Evolutionary conservation across 768 basidiomycete species (phyloP), one percentile per base, ranked within the genome.

Genomic region (Boletus subparvulus): DNA sequence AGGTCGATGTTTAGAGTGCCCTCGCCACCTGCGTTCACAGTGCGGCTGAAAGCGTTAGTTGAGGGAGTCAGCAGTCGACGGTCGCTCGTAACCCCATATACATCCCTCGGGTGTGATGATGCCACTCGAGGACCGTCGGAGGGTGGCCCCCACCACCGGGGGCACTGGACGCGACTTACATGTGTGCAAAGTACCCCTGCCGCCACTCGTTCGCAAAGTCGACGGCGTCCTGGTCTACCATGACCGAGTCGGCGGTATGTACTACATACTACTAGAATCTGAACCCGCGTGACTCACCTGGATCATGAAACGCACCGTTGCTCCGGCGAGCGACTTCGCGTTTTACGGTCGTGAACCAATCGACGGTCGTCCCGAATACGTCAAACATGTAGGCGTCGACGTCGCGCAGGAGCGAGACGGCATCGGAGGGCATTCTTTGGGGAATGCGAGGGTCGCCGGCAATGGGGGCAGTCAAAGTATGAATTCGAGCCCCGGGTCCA

Each of bases 171-270:
- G 11, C 14, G 30, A 61, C 63, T 37, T 48, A 61, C 69, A 73
- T 56, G 59, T 68, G 53, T 7, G 30, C 32, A 30, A 55, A 61
- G 61, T 87, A 88, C 0, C 79, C 80, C 3, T 62, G 65, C 48
- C 86, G 74, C 85, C 86, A 88, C 59, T 83, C 80, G 41, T 74
- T 64, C 0, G 83, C 79, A 61, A 88, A 85, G 14, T 70, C 74
- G 33, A 14, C 32, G 4, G 69, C 62, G 12, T 66, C 59, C 32
- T 60, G 61, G 37, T 60, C 70, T 70, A 39, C 21, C 17, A 3
- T 2, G 3, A 4, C 33, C 6, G 0, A 13, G 26, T 26, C 26
- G 26, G 26, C 26, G 26, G 26, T 26, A 26, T 26, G 26, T 26
- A 26, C 26, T 21, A 21, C 21, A 2, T 21, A 21, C 0, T 26